These are phyloP conservation scores for Podospora pseudopauciseta DNA, from an alignment of 495 filamentous ascomycete species.

Conservation along the genomic window DNA sequence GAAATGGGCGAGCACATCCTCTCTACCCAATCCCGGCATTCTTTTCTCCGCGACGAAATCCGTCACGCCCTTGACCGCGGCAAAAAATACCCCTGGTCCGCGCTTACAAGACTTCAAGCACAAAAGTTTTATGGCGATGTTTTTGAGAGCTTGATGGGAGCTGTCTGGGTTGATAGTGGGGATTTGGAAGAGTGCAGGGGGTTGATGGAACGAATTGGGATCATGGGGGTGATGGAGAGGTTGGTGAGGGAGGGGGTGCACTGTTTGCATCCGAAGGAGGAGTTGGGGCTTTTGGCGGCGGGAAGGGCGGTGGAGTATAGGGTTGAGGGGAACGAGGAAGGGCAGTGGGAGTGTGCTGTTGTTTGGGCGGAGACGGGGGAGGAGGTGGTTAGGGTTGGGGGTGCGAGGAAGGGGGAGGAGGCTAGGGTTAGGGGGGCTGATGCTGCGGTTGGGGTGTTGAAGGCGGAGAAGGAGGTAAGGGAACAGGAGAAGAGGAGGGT, in stretches of 20 bases:
- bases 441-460: neutral
- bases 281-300: slow-evolving; percentile 57
- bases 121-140: slow-evolving; percentile 87
- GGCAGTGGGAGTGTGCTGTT: slow-evolving; percentile 13
- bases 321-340: slow-evolving; percentile 27
- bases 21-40: slow-evolving; percentile 47
- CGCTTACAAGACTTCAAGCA: slow-evolving; percentile 59
- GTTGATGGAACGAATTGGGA: slow-evolving; percentile 61
- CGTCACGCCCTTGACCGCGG: slow-evolving; percentile 37
- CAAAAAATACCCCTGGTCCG: slow-evolving; percentile 67
- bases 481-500: neutral
- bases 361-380: slow-evolving; percentile 36
- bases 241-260: slow-evolving; percentile 58
- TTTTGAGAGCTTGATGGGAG: slow-evolving; percentile 76
- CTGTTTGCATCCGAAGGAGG: slow-evolving; percentile 71
- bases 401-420: slow-evolving; percentile 49
- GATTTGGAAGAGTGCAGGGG: slow-evolving; percentile 51
- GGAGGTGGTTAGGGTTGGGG: slow-evolving; percentile 42
- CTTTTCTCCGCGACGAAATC: slow-evolving; percentile 49
- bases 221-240: slow-evolving; percentile 59
- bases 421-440: slow-evolving; percentile 33
- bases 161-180: slow-evolving; percentile 81
- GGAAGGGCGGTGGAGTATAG: slow-evolving; percentile 50
- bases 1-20: slow-evolving; percentile 43
- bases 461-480: slow-evolving; percentile 2